Conservation (phyloP, 2,329 filamentous ascomycete species). For the Periglandula ipomoeae region DNA sequence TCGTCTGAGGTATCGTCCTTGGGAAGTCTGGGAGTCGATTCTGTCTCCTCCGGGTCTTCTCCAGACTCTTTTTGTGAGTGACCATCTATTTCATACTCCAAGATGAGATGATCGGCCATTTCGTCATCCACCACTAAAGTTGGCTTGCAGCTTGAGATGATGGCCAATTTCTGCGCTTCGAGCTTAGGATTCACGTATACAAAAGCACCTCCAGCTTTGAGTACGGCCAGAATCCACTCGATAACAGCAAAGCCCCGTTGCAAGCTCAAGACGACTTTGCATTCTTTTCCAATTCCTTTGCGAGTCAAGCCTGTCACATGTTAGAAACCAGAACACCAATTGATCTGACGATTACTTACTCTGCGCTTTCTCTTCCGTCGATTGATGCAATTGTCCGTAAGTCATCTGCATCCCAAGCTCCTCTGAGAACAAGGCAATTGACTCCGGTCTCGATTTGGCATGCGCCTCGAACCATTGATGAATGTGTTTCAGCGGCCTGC, state of each 20-base stretch:
- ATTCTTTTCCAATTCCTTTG: no score
- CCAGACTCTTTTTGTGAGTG: no score
- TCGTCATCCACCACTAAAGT: constrained; percentile 2
- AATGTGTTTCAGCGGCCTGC: constrained; percentile 5
- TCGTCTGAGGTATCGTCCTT: constrained; percentile 7
- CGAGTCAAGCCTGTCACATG: no score
- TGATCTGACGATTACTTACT: no score
- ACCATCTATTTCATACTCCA: background rate
- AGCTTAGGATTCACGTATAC: constrained; percentile 6
- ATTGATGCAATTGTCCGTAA: constrained; percentile 2
- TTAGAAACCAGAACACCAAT: no score
- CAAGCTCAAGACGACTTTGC: no score
- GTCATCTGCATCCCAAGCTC: constrained; percentile 5
- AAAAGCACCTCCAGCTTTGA: constrained; percentile 8
- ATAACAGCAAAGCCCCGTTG: constrained; percentile 5
- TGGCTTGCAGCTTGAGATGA: constrained; percentile 5
- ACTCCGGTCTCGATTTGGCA: background rate
- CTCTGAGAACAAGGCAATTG: background rate
- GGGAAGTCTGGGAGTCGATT: background rate
- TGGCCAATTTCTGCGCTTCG: constrained; percentile 1
- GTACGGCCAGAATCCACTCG: constrained; percentile 7
- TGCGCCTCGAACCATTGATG: constrained; percentile 10
- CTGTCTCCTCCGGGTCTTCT: no score
- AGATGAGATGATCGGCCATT: background rate
- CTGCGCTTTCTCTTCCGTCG: constrained; percentile 5